phyloP scores from a whole-genome alignment of 2,329 filamentous ascomycete species.

The Sphaerulina musiva region DNA sequence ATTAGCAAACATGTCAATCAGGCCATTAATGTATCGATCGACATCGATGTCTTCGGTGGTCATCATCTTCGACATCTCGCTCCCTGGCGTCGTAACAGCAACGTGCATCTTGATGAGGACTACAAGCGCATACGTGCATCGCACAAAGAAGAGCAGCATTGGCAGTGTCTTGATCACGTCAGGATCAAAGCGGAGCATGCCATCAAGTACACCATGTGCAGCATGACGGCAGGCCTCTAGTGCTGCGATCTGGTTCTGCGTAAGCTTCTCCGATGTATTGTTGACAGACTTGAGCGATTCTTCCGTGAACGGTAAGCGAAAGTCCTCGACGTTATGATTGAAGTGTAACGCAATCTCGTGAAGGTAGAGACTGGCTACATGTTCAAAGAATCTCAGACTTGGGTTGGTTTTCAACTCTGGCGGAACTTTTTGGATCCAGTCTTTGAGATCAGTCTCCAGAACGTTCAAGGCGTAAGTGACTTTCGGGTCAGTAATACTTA shows the following conservation, averaged over 20 bases:
- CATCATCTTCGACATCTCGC: slow-evolving; percentile 46
- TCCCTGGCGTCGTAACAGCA: slow-evolving; percentile 44
- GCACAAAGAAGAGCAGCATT: slow-evolving; percentile 44
- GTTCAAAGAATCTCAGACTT: slow-evolving; percentile 40
- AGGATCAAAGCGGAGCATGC: slow-evolving; percentile 45
- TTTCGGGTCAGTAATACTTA: slow-evolving; percentile 50
- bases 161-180: slow-evolving; percentile 41
- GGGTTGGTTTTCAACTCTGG: slow-evolving; percentile 32
- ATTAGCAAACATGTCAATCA: slow-evolving; percentile 39
- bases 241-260: slow-evolving; percentile 43
- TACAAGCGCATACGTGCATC: slow-evolving; percentile 52
- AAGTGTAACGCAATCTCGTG: slow-evolving; percentile 48
- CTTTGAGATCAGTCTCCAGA: slow-evolving; percentile 49
- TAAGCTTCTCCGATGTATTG: slow-evolving; percentile 37
- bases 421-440: slow-evolving; percentile 42
- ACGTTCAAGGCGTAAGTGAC: slow-evolving; percentile 50
- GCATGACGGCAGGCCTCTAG: slow-evolving; percentile 42
- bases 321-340: slow-evolving; percentile 41
- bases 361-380: slow-evolving; percentile 45
- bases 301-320: slow-evolving; percentile 41
- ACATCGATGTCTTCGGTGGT: slow-evolving; percentile 44
- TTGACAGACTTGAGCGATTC: slow-evolving; percentile 39
- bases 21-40: slow-evolving; percentile 41
- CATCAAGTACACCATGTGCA: slow-evolving; percentile 44
- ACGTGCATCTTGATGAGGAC: slow-evolving; percentile 57